Base-by-base conservation (phyloP, 305 asterid genomes). In the Rubia peregrina region DNA sequence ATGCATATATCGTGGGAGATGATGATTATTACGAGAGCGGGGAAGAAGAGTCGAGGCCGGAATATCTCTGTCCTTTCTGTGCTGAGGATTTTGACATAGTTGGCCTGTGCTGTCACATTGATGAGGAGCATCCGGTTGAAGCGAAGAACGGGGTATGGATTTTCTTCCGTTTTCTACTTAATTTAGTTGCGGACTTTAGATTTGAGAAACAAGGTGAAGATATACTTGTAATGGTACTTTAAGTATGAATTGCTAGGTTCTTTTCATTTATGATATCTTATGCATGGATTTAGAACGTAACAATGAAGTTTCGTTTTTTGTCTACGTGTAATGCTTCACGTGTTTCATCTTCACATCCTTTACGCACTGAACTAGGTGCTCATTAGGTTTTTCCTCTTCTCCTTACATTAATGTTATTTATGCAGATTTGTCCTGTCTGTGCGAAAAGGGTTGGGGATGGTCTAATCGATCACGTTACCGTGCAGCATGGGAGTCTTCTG, bases 361-460 rank as follows among this genome's bases (percentile, higher is more conserved):
- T 33, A 33, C 38, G 38, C 38, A 33, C 3, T 33, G 30, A 26
- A 33, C 3, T 33, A 2, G 38, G 0, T 33, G 38, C 3, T 33
- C 38, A 33, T 33, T 4, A 2, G 38, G 38, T 33, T 33, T 33
- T 33, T 33, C 38, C 38, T 33, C 38, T 33, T 4, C 3, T 59
- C 38, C 56, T 46, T 63, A 21, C 33, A 30, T 65, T 42, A 65
- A 26, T 49, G 3, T 38, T 72, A 63, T 51, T 68, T 59, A 43
- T 79, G 82, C 89, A 92, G 98, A 87, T 85, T 49, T 92, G 98
- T 80, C 96, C 96, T 8, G 86, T 92, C 72, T 92, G 98, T 68
- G 85, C 89, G 8, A 86, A 81, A 85, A 86, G 82, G 68, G 89
- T 85, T 4, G 95, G 90, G 59, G 81, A 85, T 49, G 90, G 85